A percentile compares a stretch with the other conserved stretches of the same genome.
phyloP scores from a whole-genome alignment of 106 monocot genomes.

The Dendrobium chrysotoxum region DNA sequence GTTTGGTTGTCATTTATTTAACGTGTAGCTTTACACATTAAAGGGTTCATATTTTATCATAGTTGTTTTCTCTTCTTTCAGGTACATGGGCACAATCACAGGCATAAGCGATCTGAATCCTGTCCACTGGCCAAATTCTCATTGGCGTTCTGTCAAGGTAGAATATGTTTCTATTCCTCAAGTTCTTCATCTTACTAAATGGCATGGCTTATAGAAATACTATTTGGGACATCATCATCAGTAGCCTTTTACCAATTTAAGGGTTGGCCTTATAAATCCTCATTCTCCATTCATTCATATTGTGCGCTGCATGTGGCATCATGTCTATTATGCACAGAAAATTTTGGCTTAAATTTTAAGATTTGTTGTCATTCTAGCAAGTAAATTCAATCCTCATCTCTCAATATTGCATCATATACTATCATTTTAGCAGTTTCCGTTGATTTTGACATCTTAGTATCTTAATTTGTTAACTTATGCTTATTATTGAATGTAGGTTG shows the following conservation, averaged over 20 bases:
- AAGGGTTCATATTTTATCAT: background rate
- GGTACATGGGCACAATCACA: conserved; percentile 95
- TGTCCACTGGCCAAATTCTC: conserved; percentile 83
- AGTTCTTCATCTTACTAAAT: background rate
- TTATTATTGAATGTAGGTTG: conserved; percentile 50
- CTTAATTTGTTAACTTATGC: background rate
- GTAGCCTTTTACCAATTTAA: background rate
- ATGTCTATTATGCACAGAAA: background rate
- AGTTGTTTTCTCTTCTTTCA: conserved; percentile 19
- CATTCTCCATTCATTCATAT: too few relatives aligned
- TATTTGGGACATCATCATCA: background rate
- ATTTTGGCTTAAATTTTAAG: background rate
- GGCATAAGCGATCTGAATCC: conserved; percentile 80
- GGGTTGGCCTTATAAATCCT: background rate
- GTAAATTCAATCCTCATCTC: background rate
- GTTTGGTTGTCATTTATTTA: background rate
- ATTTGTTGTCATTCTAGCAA: background rate
- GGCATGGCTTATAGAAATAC: background rate
- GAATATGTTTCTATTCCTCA: background rate
- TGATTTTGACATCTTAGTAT: background rate
- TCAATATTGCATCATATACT: background rate
- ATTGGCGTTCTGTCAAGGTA: conserved; percentile 98
- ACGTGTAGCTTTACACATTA: background rate
- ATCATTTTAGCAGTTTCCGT: conserved; percentile 19
- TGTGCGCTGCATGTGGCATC: too few relatives aligned